These are phyloP conservation scores for Rosa lucieae DNA, from an alignment of 306 rosid species.

Conservation along the genomic window DNA sequence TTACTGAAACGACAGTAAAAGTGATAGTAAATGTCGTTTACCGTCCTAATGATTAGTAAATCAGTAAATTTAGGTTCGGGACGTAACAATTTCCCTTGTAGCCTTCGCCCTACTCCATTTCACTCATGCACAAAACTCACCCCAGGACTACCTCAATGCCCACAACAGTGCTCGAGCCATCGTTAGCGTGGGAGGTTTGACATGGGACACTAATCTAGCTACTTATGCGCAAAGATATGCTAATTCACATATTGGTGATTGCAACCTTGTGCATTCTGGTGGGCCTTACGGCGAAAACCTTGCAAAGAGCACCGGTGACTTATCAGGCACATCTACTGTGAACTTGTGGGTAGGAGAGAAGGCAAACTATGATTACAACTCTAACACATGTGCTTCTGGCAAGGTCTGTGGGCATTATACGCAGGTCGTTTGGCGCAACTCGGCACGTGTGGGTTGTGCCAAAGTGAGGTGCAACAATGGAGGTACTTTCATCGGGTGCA, in stretches of 20 bases:
- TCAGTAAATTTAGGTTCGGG: too few relatives aligned
- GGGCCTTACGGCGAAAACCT: conserved; percentile 35
- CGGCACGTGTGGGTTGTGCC: conserved; percentile 8
- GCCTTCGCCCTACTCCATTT: conserved; percentile 5
- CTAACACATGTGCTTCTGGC: conserved; percentile 37
- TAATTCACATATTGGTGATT: conserved; percentile 10
- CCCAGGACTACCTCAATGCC: conserved; percentile 28
- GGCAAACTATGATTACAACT: conserved; percentile 28
- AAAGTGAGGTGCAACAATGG: conserved; percentile 33
- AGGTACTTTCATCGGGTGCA: conserved; percentile 51
- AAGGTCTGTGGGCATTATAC: conserved; percentile 45
- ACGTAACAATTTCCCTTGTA: too few relatives aligned
- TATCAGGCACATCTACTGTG: conserved; percentile 33
- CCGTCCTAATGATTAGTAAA: too few relatives aligned
- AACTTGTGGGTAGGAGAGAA: conserved; percentile 47
- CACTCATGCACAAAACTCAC: conserved; percentile 16
- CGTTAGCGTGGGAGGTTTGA: conserved; percentile 36
- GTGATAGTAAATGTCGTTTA: too few relatives aligned
- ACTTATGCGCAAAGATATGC: conserved; percentile 31
- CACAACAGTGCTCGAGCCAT: conserved; percentile 41
- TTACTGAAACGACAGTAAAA: too few relatives aligned
- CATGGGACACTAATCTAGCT: conserved; percentile 32
- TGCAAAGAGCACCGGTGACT: conserved; percentile 26
- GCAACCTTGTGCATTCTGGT: conserved; percentile 21
- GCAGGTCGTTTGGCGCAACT: conserved; percentile 32